Percentiles rank a stretch among this genome's conserved stretches.
Evolutionary conservation across 2,329 filamentous ascomycete genomes (phyloP).

Genomic region (Aspergillus tubingensis): DNA sequence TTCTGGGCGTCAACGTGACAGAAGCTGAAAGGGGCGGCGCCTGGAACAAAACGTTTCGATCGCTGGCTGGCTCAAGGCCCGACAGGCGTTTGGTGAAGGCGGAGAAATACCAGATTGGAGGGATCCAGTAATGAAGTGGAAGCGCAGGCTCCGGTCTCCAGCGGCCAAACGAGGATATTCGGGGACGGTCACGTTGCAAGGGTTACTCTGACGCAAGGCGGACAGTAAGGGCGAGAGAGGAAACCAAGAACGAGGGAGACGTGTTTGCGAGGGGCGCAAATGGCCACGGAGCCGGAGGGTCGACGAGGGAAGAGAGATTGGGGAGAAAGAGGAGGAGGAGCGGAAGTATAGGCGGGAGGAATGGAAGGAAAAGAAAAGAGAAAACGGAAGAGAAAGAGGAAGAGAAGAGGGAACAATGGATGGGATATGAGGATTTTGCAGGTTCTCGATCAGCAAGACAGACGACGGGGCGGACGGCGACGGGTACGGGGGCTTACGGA

Average conservation of each 20-base stretch:
- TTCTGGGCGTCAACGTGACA: slow-evolving; percentile 22
- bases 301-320: slow-evolving; percentile 5
- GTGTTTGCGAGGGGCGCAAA: slow-evolving; percentile 19
- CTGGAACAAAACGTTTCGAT: slow-evolving; percentile 17
- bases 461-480: slow-evolving; percentile 22
- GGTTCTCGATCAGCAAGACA: slow-evolving; percentile 16
- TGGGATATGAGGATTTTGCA: slow-evolving; percentile 16
- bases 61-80: slow-evolving; percentile 16
- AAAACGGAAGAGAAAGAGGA: slow-evolving; percentile 17
- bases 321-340: slow-evolving; percentile 7
- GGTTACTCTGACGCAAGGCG: slow-evolving; percentile 33
- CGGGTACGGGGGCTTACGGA: slow-evolving; percentile 20
- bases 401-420: slow-evolving; percentile 18
- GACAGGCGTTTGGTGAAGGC: slow-evolving; percentile 11
- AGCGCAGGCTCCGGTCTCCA: slow-evolving; percentile 27
- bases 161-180: slow-evolving; percentile 26
- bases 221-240: slow-evolving; percentile 26
- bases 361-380: slow-evolving; percentile 11
- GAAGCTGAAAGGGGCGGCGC: slow-evolving; percentile 1
- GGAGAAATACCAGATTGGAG: slow-evolving; percentile 18
- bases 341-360: slow-evolving; percentile 17
- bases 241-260: slow-evolving; percentile 22
- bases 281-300: slow-evolving; percentile 28
- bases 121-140: slow-evolving; percentile 9
- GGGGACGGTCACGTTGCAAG: slow-evolving; percentile 32